These are phyloP conservation scores for Penicillium sp. DNA, from an alignment of 2,329 filamentous ascomycete genomes.

Conservation along the genomic window DNA sequence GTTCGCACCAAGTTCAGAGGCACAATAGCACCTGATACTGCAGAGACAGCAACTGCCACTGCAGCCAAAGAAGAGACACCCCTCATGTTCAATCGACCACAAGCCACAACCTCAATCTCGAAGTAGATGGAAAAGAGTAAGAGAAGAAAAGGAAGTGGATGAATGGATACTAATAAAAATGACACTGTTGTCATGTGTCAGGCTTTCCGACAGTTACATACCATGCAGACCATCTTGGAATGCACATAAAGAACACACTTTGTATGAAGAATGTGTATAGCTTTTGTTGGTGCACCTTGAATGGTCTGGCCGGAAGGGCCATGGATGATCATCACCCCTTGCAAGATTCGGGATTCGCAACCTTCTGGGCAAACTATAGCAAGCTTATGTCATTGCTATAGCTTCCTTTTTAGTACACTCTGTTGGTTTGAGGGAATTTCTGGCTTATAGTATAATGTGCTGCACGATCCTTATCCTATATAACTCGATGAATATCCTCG, in stretches of 20 bases:
- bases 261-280: constrained; percentile 15
- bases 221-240: constrained; percentile 7
- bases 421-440: background rate
- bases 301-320: background rate
- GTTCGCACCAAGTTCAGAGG: constrained; percentile 5
- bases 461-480: background rate
- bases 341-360: background rate
- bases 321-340: constrained; percentile 13
- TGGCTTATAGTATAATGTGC: background rate
- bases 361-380: background rate
- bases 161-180: background rate
- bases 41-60: constrained; percentile 11
- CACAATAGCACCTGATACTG: constrained; percentile 17
- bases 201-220: constrained; percentile 1
- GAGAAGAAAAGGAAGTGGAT: background rate
- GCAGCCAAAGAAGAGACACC: constrained; percentile 12
- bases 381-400: background rate
- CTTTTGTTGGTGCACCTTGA: background rate
- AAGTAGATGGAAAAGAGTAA: background rate
- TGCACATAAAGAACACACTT: constrained; percentile 1
- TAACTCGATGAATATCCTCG: background rate
- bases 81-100: constrained; percentile 19
- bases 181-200: background rate
- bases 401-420: no score
- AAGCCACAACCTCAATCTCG: constrained; percentile 10